Base-by-base conservation (phyloP, 495 filamentous ascomycete species). In the Cenococcum geophilum region DNA sequence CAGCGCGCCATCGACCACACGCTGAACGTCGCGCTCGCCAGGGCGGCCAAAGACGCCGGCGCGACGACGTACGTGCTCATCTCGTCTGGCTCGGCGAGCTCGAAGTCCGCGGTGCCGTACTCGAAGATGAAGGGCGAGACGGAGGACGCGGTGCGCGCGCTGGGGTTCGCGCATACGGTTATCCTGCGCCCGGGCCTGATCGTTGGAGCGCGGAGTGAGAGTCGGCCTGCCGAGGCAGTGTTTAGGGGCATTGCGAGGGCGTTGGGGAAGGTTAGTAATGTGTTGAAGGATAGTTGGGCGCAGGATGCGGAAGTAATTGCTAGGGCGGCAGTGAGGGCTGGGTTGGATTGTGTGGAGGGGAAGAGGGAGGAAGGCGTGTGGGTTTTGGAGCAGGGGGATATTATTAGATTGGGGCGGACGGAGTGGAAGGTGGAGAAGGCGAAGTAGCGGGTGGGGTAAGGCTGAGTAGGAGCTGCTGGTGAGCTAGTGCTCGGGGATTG, bases 261-360 rank as follows among this genome's bases (percentile, higher is more conserved):
- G 55, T 57, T 76, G 61, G 81, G 82, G 4, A 75, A 73, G 62
- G 9, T 92, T 6, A 80, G 84, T 62, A 76, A 72, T 8, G 71
- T 69, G 36, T 65, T 83, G 64, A 84, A 84, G 76, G 81, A 95
- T 70, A 66, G 60, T 12, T 83, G 84, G 76, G 89, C 85, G 3
- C 87, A 91, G 77, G 89, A 95, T 55, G 82, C 80, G 11, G 82
- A 85, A 57, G 82, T 86, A 18, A 87, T 96, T 72, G 90, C 76
- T 4, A 80, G 80, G 61, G 89, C 90, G 22, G 87, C 87, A 10
- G 85, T 93, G 23, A 74, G 69, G 18, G 86, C 82, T 5, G 77
- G 70, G 34, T 42, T 74, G 72, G 63, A 78, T 35, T 71, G 69
- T 67, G 42, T 70, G 32, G 68, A 73, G 56, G 73, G 72, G 65